These are phyloP conservation scores for Blastobotrys malaysiensis DNA, from an alignment of 1,139 yeast genomes.

Conservation along the genomic window DNA sequence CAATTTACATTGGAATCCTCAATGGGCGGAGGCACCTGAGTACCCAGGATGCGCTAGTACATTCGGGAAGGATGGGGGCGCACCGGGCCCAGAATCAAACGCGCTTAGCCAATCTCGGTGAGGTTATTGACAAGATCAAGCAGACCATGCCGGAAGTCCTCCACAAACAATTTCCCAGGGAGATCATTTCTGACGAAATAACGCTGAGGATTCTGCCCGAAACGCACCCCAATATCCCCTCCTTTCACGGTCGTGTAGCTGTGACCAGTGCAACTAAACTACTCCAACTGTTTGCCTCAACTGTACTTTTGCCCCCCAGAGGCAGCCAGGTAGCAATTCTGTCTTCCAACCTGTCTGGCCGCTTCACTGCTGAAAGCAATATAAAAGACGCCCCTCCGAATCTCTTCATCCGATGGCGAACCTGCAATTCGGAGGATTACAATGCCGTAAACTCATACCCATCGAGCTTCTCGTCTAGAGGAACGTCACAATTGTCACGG, in stretches of 20 bases:
- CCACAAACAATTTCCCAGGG: conserved; percentile 45
- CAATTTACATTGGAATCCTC: background rate
- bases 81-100: conserved; percentile 12
- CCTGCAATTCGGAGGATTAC: conserved; percentile 10
- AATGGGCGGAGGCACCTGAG: background rate
- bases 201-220: conserved; percentile 61
- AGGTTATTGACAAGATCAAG: conserved; percentile 48
- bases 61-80: background rate
- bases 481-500: conserved; percentile 17
- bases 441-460: conserved; percentile 12
- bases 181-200: conserved; percentile 46
- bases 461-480: conserved; percentile 7
- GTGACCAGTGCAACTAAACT: conserved; percentile 44
- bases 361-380: background rate
- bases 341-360: conserved; percentile 13
- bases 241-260: conserved; percentile 53
- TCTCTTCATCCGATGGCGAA: conserved; percentile 24
- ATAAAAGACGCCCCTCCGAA: conserved; percentile 13
- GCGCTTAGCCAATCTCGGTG: conserved; percentile 53
- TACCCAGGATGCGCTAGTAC: background rate
- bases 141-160: conserved; percentile 54
- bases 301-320: conserved; percentile 27
- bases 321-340: conserved; percentile 24
- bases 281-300: conserved; percentile 26
- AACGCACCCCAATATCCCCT: conserved; percentile 54